Percentiles rank a stretch among this genome's conserved stretches.
phyloP scores from a whole-genome alignment of 768 basidiomycete genomes.

The Boletus reticulatus region DNA sequence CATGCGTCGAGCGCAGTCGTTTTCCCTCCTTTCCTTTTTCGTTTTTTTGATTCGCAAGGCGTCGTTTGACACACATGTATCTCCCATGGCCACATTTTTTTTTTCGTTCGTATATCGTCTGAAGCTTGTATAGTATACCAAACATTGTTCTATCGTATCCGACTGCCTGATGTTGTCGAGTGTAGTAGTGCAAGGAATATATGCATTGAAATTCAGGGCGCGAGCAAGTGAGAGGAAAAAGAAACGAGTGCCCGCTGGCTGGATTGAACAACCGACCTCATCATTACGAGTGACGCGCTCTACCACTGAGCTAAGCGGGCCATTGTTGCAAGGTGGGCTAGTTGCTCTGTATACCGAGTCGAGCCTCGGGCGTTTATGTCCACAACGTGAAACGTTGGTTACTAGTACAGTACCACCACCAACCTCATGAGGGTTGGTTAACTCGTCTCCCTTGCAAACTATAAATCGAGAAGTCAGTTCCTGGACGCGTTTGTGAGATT shows the following conservation, averaged over 20 bases:
- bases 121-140: slow-evolving; percentile 25
- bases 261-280: slow-evolving; percentile 46
- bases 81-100: not conserved
- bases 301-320: slow-evolving; percentile 45
- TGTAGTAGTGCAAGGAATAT: not conserved
- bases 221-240: not conserved
- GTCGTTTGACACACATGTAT: slow-evolving; percentile 8
- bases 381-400: no score
- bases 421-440: no score
- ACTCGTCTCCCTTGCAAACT: no score
- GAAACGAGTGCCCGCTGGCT: slow-evolving; percentile 36
- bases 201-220: no score
- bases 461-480: no score
- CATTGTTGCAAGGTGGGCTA: not conserved
- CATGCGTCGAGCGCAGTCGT: slow-evolving; percentile 4
- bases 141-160: slow-evolving; percentile 3
- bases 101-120: slow-evolving; percentile 5
- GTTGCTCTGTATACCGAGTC: no score
- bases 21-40: not conserved
- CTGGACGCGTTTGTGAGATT: no score
- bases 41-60: slow-evolving; percentile 2
- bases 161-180: not conserved
- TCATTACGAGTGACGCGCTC: slow-evolving; percentile 44
- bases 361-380: no score
- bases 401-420: no score